Percentiles rank a stretch among this genome's conserved stretches.
phyloP scores from a whole-genome alignment of 768 basidiomycete species.

The Strobilomyces echinocephalus region DNA sequence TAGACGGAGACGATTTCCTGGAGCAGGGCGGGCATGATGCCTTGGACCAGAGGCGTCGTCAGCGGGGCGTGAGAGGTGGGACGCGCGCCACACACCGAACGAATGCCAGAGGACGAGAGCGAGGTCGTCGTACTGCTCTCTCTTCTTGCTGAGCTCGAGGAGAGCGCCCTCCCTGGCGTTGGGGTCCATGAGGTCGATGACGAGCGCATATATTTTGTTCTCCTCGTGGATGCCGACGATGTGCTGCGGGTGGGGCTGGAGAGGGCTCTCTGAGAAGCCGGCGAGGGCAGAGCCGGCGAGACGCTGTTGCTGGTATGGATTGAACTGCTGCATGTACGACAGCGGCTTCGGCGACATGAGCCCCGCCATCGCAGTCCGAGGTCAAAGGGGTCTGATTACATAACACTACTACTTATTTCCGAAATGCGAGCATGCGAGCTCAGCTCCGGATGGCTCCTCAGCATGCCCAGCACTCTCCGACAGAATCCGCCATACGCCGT shows the following conservation, averaged over 20 bases:
- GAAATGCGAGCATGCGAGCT: constrained; percentile 30
- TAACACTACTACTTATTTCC: constrained; percentile 23
- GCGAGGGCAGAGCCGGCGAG: constrained; percentile 25
- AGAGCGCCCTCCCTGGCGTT: constrained; percentile 84
- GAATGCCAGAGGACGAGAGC: constrained; percentile 98
- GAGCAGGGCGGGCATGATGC: constrained; percentile 94
- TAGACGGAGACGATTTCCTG: constrained; percentile 99
- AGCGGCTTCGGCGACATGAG: constrained; percentile 59
- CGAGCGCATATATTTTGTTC: constrained; percentile 84
- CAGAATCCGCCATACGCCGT: constrained; percentile 35
- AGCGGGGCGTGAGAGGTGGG: background rate
- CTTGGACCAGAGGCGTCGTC: constrained; percentile 37
- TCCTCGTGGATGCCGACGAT: constrained; percentile 58
- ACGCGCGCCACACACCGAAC: constrained; percentile 59
- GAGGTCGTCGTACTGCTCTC: constrained; percentile 98
- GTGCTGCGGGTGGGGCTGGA: constrained; percentile 52
- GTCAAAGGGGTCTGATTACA: constrained; percentile 12
- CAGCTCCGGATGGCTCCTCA: constrained; percentile 32
- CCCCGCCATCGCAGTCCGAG: constrained; percentile 45
- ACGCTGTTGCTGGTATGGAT: constrained; percentile 52
- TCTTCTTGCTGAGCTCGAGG: constrained; percentile 95
- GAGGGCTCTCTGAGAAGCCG: constrained; percentile 60
- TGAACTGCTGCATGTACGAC: constrained; percentile 63
- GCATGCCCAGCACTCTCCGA: constrained; percentile 24
- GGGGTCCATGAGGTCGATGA: constrained; percentile 82